Percentiles rank a stretch among this genome's conserved stretches.
These are phyloP conservation scores for Daldinia grandis DNA, from an alignment of 495 filamentous ascomycete genomes.

Conservation along the genomic window DNA sequence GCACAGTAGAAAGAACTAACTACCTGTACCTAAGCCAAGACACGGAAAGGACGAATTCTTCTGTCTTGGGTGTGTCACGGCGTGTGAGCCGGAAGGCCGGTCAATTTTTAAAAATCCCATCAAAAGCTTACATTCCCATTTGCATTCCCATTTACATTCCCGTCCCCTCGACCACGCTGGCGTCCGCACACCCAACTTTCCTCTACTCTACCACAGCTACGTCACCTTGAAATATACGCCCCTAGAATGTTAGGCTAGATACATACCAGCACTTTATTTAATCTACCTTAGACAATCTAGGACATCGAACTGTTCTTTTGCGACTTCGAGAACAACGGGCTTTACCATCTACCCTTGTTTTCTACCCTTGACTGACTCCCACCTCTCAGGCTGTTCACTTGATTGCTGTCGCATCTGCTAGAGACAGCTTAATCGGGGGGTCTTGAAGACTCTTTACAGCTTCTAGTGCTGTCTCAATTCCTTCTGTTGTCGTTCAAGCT, in stretches of 20 bases:
- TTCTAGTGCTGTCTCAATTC: constrained; percentile 42
- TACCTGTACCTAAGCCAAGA: too few relatives aligned
- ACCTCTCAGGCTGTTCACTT: constrained; percentile 26
- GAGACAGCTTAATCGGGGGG: constrained; percentile 38
- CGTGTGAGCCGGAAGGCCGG: constrained; percentile 43
- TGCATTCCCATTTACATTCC: constrained; percentile 29
- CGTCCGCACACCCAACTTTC: constrained; percentile 9
- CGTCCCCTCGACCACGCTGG: constrained; percentile 16
- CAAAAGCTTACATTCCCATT: constrained; percentile 31
- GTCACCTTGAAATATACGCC: neutral
- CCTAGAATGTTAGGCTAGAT: constrained; percentile 6
- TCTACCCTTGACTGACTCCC: constrained; percentile 25
- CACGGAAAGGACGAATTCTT: constrained; percentile 32
- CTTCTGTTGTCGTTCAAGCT: constrained; percentile 31
- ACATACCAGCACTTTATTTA: constrained; percentile 5
- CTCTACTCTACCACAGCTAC: neutral
- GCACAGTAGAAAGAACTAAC: constrained; percentile 35
- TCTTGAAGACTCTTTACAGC: constrained; percentile 46
- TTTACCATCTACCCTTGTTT: constrained; percentile 38
- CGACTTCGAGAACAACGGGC: constrained; percentile 48
- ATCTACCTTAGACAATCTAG: constrained; percentile 22
- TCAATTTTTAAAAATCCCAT: constrained; percentile 34
- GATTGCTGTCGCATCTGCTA: constrained; percentile 32
- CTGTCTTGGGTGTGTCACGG: constrained; percentile 26
- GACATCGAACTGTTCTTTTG: constrained; percentile 42